Percentiles rank a stretch among this genome's conserved stretches.
phyloP scores from a whole-genome alignment of 106 monocot species.

The Cymbidium sinense region DNA sequence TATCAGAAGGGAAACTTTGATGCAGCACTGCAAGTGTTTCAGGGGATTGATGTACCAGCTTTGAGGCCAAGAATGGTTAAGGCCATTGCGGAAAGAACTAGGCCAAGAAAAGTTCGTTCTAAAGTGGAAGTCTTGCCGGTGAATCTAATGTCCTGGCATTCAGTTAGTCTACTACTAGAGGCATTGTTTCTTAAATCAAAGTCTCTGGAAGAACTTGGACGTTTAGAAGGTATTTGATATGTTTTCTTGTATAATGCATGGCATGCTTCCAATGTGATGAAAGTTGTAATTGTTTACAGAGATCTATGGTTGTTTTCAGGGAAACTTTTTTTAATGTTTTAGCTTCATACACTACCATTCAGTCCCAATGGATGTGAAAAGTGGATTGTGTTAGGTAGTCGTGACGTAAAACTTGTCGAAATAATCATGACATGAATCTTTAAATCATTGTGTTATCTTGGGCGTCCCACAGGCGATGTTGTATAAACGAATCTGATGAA shows the following conservation, averaged over 20 bases:
- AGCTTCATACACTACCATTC: no score
- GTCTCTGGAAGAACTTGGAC: constrained; percentile 62
- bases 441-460: no score
- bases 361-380: no score
- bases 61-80: constrained; percentile 57
- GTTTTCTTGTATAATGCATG: neutral
- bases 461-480: no score
- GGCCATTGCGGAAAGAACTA: constrained; percentile 51
- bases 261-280: neutral
- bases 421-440: no score
- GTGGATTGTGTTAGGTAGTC: no score
- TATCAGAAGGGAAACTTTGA: constrained; percentile 82
- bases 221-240: constrained; percentile 43
- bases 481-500: no score
- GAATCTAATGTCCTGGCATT: constrained; percentile 74
- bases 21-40: constrained; percentile 84
- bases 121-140: constrained; percentile 25
- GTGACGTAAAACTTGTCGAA: no score
- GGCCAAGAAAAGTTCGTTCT: constrained; percentile 22
- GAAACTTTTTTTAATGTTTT: neutral
- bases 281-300: neutral
- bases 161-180: constrained; percentile 73
- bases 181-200: constrained; percentile 80
- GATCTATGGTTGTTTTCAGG: neutral
- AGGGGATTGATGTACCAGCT: constrained; percentile 62